phyloP scores from a whole-genome alignment of 1,139 yeast genomes.

The Taphrina confusa region DNA sequence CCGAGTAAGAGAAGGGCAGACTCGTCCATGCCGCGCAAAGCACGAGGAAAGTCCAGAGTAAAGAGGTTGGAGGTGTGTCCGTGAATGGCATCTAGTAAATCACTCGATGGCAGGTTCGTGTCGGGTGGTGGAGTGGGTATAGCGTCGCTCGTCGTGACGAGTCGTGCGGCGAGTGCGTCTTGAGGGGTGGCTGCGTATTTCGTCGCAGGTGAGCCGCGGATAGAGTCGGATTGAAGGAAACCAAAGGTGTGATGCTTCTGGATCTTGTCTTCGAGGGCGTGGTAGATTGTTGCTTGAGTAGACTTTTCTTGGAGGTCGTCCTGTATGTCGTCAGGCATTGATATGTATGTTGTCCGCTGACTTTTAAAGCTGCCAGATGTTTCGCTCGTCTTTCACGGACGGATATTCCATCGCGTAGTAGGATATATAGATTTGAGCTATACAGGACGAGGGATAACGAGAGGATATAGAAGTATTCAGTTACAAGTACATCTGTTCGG shows the following conservation, averaged over 20 bases:
- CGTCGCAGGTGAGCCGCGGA: background rate
- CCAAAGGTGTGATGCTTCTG: conserved; percentile 9
- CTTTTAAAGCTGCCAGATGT: no score
- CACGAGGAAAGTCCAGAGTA: background rate
- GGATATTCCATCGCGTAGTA: no score
- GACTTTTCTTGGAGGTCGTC: background rate
- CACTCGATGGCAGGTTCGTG: background rate
- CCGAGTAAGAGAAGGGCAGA: conserved; percentile 9
- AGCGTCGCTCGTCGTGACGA: background rate
- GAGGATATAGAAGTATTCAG: no score
- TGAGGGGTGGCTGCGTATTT: conserved; percentile 4
- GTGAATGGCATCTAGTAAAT: conserved; percentile 16
- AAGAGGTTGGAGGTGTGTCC: conserved; percentile 2
- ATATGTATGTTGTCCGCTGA: no score
- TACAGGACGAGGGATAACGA: no score
- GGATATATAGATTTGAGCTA: no score
- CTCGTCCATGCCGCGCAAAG: background rate
- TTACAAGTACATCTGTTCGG: no score
- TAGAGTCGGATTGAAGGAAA: background rate
- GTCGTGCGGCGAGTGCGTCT: conserved; percentile 19
- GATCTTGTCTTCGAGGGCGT: conserved; percentile 7
- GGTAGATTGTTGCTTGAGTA: conserved; percentile 11
- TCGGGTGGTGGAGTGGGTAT: background rate
- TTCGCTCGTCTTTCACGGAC: no score
- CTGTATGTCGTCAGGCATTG: no score